Conservation (phyloP, 2,329 filamentous ascomycete species). For the Aspergillus hortae region DNA sequence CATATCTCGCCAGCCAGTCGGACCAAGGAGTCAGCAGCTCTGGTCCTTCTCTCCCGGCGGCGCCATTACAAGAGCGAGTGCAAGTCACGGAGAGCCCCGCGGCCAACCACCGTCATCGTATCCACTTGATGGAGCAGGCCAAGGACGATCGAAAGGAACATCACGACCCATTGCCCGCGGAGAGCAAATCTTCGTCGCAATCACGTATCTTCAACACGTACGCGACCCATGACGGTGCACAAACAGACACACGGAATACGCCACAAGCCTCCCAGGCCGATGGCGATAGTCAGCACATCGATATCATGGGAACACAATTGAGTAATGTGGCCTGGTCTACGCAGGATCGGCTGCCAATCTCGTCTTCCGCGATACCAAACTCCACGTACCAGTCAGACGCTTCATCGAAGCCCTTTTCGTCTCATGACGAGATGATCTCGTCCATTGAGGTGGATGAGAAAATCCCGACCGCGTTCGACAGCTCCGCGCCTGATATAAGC, state of each 20-base stretch:
- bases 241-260: conserved; percentile 14
- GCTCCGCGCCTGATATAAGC: conserved; percentile 3
- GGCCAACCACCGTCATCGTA: conserved; percentile 6
- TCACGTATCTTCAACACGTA: conserved; percentile 34
- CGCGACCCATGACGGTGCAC: conserved; percentile 19
- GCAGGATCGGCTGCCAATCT: conserved; percentile 13
- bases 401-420: conserved; percentile 17
- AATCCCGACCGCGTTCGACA: background rate
- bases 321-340: conserved; percentile 14
- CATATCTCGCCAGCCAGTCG: conserved; percentile 19
- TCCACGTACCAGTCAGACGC: conserved; percentile 11
- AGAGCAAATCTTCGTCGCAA: conserved; percentile 30
- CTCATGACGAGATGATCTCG: conserved; percentile 15
- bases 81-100: conserved; percentile 33
- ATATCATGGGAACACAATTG: conserved; percentile 21
- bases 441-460: conserved; percentile 11
- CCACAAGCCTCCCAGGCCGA: conserved; percentile 7
- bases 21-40: conserved; percentile 22
- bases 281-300: conserved; percentile 5
- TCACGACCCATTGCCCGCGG: conserved; percentile 18
- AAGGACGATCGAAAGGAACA: background rate
- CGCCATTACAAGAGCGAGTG: conserved; percentile 15
- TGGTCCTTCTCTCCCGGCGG: conserved; percentile 16
- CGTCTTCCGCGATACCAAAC: conserved; percentile 12
- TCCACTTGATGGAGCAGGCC: background rate